These are phyloP conservation scores for Avena eriantha DNA, from an alignment of 176 grass and related monocot species.

Conservation along the genomic window DNA sequence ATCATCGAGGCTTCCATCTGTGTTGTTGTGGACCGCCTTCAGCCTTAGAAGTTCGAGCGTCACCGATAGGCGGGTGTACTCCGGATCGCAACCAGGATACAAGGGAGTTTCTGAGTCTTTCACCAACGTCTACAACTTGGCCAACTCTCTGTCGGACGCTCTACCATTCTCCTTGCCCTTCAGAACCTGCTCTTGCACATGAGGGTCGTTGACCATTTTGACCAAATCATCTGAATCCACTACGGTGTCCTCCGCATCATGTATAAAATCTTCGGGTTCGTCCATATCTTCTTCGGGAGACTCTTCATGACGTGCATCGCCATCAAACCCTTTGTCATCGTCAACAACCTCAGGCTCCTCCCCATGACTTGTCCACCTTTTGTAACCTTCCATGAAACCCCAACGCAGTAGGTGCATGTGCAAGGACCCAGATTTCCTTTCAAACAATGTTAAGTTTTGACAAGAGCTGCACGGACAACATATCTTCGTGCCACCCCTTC, in stretches of 20 bases:
- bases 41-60: constrained; percentile 2
- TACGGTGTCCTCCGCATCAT: not conserved
- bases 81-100: not conserved
- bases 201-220: not conserved
- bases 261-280: not conserved
- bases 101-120: not conserved
- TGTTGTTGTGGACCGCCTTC: not conserved
- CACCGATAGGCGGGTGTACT: not conserved
- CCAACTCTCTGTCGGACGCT: not conserved
- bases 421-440: not conserved
- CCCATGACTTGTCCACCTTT: not conserved
- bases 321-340: not conserved
- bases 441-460: not conserved
- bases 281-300: not conserved
- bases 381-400: constrained; percentile 1
- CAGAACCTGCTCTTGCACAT: not conserved
- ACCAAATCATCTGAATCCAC: not conserved
- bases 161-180: not conserved
- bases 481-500: not conserved
- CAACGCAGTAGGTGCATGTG: not conserved
- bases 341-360: not conserved
- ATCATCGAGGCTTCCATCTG: too few species aligned
- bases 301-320: not conserved
- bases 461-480: not conserved
- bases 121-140: not conserved